Conservation (phyloP, 306 rosid genomes). For the Rubus idaeus region DNA sequence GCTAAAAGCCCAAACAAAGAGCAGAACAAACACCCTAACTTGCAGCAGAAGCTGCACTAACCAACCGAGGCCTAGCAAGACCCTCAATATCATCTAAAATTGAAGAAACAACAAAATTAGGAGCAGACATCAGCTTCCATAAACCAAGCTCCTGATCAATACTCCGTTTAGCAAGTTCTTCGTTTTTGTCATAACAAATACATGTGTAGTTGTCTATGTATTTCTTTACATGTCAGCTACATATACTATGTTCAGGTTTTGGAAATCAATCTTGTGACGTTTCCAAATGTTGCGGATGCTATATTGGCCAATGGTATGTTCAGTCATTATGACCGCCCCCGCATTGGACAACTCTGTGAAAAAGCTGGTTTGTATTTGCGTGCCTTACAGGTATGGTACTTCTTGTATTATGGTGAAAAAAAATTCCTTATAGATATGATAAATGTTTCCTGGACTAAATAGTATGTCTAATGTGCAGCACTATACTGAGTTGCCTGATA, state of each 20-base stretch:
- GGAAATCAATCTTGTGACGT: slow-evolving; percentile 95
- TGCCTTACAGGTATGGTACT: slow-evolving; percentile 75
- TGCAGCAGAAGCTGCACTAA: too few relatives aligned
- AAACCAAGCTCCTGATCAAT: too few relatives aligned
- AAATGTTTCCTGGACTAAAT: slow-evolving; percentile 19
- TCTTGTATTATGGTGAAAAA: slow-evolving; percentile 14
- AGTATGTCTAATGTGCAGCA: slow-evolving; percentile 61
- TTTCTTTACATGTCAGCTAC: slow-evolving; percentile 26
- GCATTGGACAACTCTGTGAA: slow-evolving; percentile 94
- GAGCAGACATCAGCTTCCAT: too few relatives aligned
- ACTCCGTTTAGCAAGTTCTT: too few relatives aligned
- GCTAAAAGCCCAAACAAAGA: too few relatives aligned
- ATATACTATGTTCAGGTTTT: slow-evolving; percentile 52
- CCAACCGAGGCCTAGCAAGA: too few relatives aligned
- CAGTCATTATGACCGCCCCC: slow-evolving; percentile 97
- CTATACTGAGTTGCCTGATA: slow-evolving; percentile 91
- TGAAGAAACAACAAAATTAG: too few relatives aligned
- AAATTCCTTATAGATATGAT: not conserved
- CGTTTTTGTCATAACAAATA: not conserved
- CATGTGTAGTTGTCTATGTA: slow-evolving; percentile 12
- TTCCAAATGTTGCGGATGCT: slow-evolving; percentile 98
- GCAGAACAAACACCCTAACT: too few relatives aligned
- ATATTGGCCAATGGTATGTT: slow-evolving; percentile 99
- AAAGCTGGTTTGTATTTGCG: slow-evolving; percentile 93
- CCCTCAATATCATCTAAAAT: too few relatives aligned